Base-by-base conservation (phyloP, 139 green algal genomes). In the Cymbomonas tetramitiformis region DNA sequence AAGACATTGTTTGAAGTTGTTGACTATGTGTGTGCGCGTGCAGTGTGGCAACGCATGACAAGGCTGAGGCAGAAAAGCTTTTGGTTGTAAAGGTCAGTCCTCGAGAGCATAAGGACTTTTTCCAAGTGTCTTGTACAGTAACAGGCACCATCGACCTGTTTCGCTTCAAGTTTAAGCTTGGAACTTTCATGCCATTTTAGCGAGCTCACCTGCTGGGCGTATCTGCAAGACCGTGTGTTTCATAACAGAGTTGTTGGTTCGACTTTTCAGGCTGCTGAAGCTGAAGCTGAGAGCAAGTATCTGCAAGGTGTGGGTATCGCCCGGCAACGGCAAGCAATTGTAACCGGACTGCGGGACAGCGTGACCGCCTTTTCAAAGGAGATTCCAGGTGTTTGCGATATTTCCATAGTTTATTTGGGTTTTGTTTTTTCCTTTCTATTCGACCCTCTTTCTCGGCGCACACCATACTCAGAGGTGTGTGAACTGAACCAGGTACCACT, bases 271-370 rank as follows among this genome's bases (percentile, higher is more conserved):
- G 75, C 74, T 0, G 89, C 89, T 0, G 87, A 96, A 73, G 89
- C 80, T 3, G 88, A 95, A 38, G 87, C 88, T 7, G 88, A 96
- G 70, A 73, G 81, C 40, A 96, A 96, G 79, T 95, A 76, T 60
- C 78, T 96, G 48, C 53, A 72, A 21, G 83, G 83, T 12, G 47
- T 61, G 51, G 79, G 76, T 67, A 76, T 83, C 24, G 69, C 76
- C 9, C 55, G 76, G 30, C 76, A 83, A 62, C 46, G 76, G 24
- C 77, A 84, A 56, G 88, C 89, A 29, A 95, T 97, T 58, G 80
- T 96, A 18, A 66, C 74, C 18, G 89, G 89, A 21, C 78, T 97
- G 53, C 72, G 82, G 1, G 87, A 96, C 62, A 79, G 53, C 10
- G 87, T 97, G 4, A 46, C 78, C 12, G 65, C 77, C 8, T 96